These are phyloP conservation scores for Clitopilus hobsonii DNA, from an alignment of 768 basidiomycete genomes.

Conservation along the genomic window DNA sequence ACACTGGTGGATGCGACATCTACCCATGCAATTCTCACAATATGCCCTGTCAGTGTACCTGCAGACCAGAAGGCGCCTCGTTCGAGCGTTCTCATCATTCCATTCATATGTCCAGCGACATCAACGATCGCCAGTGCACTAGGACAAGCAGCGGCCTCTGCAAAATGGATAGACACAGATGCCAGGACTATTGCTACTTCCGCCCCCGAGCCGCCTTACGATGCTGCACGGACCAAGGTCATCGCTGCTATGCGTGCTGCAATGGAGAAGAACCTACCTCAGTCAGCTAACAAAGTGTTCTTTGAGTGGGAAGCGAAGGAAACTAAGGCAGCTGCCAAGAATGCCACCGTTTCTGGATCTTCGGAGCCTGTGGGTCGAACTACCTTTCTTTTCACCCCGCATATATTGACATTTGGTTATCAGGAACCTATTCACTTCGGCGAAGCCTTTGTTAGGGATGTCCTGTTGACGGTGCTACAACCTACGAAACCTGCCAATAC, in stretches of 20 bases:
- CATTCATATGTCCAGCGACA: slow-evolving; percentile 42
- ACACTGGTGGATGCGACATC: slow-evolving; percentile 26
- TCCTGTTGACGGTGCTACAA: slow-evolving; percentile 48
- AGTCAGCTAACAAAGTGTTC: slow-evolving; percentile 56
- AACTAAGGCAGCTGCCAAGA: slow-evolving; percentile 15
- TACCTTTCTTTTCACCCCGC: neutral
- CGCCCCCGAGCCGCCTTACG: neutral
- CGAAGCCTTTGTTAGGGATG: slow-evolving; percentile 55
- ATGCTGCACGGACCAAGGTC: slow-evolving; percentile 12
- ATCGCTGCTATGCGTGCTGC: slow-evolving; percentile 18
- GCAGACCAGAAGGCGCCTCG: slow-evolving; percentile 23
- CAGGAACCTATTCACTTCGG: slow-evolving; percentile 11
- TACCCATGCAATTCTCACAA: slow-evolving; percentile 48
- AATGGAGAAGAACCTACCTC: slow-evolving; percentile 29
- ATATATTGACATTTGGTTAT: no score
- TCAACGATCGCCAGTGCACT: slow-evolving; percentile 66
- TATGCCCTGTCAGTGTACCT: slow-evolving; percentile 31
- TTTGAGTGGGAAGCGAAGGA: slow-evolving; percentile 52
- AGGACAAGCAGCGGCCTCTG: slow-evolving; percentile 41
- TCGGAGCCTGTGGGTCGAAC: slow-evolving; percentile 8
- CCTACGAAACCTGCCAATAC: slow-evolving; percentile 29
- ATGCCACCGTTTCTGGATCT: slow-evolving; percentile 7
- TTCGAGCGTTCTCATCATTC: slow-evolving; percentile 57
- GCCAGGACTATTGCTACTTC: neutral
- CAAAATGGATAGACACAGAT: slow-evolving; percentile 8